Percentiles rank a stretch among this genome's conserved stretches.
Evolutionary conservation across 192 early-diverging fungal genomes (phyloP).

Genomic region (Umbelopsis ramanniana): DNA sequence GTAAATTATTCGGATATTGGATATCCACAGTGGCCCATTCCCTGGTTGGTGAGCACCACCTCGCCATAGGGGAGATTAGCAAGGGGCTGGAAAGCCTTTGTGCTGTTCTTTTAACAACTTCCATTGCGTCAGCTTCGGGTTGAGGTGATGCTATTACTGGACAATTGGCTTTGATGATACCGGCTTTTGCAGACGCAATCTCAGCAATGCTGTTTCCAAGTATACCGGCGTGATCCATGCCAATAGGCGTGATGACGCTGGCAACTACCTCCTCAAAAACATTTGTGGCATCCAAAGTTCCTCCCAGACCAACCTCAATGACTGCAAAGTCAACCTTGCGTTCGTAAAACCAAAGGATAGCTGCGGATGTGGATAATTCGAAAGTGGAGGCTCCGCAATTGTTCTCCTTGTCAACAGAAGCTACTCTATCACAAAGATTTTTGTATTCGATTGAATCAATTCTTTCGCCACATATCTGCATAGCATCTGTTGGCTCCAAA

Average conservation of each 20-base stretch:
- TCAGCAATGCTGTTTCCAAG: conserved; percentile 68
- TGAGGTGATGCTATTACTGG: conserved; percentile 62
- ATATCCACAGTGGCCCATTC: neutral
- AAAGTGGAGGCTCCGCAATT: conserved; percentile 63
- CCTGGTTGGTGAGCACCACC: neutral
- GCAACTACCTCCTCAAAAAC: conserved; percentile 57
- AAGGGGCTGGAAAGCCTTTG: conserved; percentile 13
- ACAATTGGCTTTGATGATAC: conserved; percentile 66
- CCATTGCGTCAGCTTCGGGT: conserved; percentile 43
- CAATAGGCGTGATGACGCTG: conserved; percentile 68
- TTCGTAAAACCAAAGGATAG: conserved; percentile 63
- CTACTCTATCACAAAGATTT: conserved; percentile 45
- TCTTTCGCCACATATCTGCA: conserved; percentile 60
- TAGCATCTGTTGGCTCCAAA: conserved; percentile 64
- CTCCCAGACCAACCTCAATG: conserved; percentile 86
- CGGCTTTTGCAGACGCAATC: conserved; percentile 80
- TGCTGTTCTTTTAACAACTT: conserved; percentile 40
- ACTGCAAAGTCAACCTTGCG: conserved; percentile 71
- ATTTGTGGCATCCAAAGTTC: conserved; percentile 82
- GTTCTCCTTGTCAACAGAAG: conserved; percentile 40
- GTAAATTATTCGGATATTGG: neutral
- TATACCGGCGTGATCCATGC: conserved; percentile 75
- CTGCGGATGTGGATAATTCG: conserved; percentile 69
- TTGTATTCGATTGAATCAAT: conserved; percentile 48
- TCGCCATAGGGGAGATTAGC: neutral